phyloP scores from a whole-genome alignment of 208 protist species.

The Leishmania braziliensis region DNA sequence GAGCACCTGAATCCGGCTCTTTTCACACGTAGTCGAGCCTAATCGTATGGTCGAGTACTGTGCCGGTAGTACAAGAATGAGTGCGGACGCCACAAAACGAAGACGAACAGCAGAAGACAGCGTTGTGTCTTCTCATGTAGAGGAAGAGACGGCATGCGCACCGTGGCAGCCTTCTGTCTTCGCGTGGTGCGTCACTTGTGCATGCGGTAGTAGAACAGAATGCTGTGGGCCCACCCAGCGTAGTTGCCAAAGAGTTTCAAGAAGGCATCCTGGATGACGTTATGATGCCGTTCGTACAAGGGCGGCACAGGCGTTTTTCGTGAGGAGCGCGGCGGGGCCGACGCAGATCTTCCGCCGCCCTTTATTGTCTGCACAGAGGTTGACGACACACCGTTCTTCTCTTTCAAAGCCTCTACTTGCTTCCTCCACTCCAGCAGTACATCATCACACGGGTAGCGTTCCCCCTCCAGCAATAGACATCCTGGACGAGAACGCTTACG shows the following conservation, averaged over 20 bases:
- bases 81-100: too few species aligned
- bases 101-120: too few species aligned
- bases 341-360: background rate
- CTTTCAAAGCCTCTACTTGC: conserved; percentile 13
- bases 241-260: conserved; percentile 59
- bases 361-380: background rate
- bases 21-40: background rate
- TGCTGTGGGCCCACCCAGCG: conserved; percentile 77
- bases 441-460: conserved; percentile 2
- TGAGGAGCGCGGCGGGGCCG: background rate
- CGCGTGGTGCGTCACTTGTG: conserved; percentile 5
- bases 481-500: background rate
- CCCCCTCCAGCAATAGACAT: background rate
- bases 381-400: conserved; percentile 7
- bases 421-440: conserved; percentile 21
- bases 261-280: conserved; percentile 78
- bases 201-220: conserved; percentile 73
- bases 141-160: too few species aligned
- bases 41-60: background rate
- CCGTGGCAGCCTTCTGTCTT: too few species aligned
- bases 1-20: background rate
- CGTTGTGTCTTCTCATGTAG: too few species aligned
- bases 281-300: conserved; percentile 53
- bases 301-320: conserved; percentile 26
- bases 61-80: background rate